A percentile compares a stretch with the other conserved stretches of the same genome.
Evolutionary conservation across 345 rosid genomes (phyloP).

Genomic region (Hirschfeldia incana): DNA sequence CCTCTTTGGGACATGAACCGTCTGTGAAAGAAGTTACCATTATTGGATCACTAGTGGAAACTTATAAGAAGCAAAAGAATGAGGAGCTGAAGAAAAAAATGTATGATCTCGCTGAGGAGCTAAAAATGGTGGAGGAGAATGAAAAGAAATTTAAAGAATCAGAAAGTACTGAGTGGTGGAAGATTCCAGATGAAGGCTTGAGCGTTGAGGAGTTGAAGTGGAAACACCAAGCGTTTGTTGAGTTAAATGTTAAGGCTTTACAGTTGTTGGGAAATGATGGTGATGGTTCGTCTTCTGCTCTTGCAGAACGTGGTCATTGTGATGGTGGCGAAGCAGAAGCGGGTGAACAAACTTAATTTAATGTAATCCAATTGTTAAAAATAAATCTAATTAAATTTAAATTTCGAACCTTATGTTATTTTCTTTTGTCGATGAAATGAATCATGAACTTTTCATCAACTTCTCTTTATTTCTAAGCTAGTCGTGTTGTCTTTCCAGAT

Average conservation of each 20-base stretch:
- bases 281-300: slow-evolving; percentile 3
- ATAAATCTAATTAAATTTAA: no score
- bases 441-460: neutral
- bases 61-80: slow-evolving; percentile 24
- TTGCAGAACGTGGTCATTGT: neutral
- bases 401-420: neutral
- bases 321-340: neutral
- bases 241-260: neutral
- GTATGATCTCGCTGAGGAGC: neutral
- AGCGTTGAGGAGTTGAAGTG: neutral
- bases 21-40: neutral
- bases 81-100: slow-evolving; percentile 13
- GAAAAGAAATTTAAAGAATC: neutral
- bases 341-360: neutral
- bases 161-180: slow-evolving; percentile 6
- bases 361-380: no score
- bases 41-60: slow-evolving; percentile 37
- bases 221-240: neutral
- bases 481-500: neutral
- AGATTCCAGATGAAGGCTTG: neutral
- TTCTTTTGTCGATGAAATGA: neutral
- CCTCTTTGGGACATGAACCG: neutral
- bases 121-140: slow-evolving; percentile 26
- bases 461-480: neutral
- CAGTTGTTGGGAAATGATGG: neutral